A percentile compares a stretch with the other conserved stretches of the same genome.
Evolutionary conservation across 2,329 filamentous ascomycete species (phyloP).

Genomic region (Cytospora leucostoma): DNA sequence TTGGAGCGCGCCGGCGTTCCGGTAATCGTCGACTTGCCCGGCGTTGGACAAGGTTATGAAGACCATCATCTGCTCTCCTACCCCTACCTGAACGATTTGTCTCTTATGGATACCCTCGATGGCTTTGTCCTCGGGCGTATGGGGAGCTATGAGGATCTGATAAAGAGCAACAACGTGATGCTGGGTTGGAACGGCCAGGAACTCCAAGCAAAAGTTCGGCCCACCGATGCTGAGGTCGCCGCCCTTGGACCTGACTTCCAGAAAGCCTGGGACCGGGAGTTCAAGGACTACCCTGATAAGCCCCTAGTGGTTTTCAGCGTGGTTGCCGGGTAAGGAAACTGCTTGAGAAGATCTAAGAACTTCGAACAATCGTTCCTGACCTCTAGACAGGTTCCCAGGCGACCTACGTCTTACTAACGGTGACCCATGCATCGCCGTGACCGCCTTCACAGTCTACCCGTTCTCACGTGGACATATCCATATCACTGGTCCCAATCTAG

Average conservation of each 20-base stretch:
- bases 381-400: constrained; percentile 43
- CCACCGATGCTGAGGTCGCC: constrained; percentile 29
- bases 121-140: constrained; percentile 28
- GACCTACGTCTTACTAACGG: constrained; percentile 41
- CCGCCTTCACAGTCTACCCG: constrained; percentile 59
- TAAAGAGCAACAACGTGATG: constrained; percentile 32
- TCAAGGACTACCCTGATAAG: constrained; percentile 33
- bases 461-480: constrained; percentile 63
- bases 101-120: constrained; percentile 24
- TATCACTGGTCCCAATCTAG: constrained; percentile 49
- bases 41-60: constrained; percentile 29
- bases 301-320: constrained; percentile 42
- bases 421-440: constrained; percentile 54
- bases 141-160: constrained; percentile 21
- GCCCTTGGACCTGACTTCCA: constrained; percentile 32
- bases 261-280: constrained; percentile 31
- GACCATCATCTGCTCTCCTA: constrained; percentile 22
- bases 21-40: constrained; percentile 30
- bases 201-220: constrained; percentile 20
- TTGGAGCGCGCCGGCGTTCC: constrained; percentile 30
- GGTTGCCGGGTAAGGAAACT: no score
- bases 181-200: constrained; percentile 23
- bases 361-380: constrained; percentile 39
- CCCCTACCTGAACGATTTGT: constrained; percentile 13
- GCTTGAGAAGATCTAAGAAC: no score